Evolutionary conservation across 2,329 filamentous ascomycete species (phyloP), one percentile per base, ranked within the genome.

Genomic region (Ophiocordyceps camponoti-leonardi): DNA sequence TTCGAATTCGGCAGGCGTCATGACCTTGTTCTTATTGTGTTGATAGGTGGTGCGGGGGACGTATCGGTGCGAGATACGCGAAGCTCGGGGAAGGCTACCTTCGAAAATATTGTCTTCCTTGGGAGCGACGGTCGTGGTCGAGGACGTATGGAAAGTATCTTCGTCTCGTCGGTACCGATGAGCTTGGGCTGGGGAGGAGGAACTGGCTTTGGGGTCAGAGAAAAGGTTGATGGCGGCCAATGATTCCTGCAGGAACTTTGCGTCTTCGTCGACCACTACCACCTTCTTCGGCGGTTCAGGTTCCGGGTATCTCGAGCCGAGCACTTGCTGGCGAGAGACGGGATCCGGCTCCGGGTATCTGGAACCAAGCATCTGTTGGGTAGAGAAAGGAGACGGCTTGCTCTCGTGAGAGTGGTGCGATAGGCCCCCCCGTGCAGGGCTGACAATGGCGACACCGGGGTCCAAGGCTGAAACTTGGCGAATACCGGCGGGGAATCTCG

Each of bases 1-100:
- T 58, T 94, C 86, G 53, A 93, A 94, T 58, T 94, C 79, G 12
- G 81, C 84, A 1, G 83, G 83, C 2, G 87, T 94, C 85, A 94
- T 94, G 50, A 92, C 82, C 61, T 92, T 92, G 58, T 75, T 82
- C 19, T 69, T 23, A 14, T 45, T 67, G 10, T 71, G 62, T 2
- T 67, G 60, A 45, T 58, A 67, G 8, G 58, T 55, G 43, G 56
- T 60, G 44, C 54, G 63, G 12, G 56, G 55, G 19, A 51, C 50
- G 44, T 59, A 60, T 48, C 64, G 65, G 35, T 64, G 59, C 13
- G 58, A 57, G 22, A 62, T 51, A 41, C 61, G 61, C 12, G 60
- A 58, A 8, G 63, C 61, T 4, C 63, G 64, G 2, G 62, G 54
- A 10, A 64, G 51, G 33, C 63, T 68, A 22, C 62, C 68, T 47